These are phyloP conservation scores for Microcyclospora pomicola DNA, from an alignment of 2,329 filamentous ascomycete species.

Conservation along the genomic window DNA sequence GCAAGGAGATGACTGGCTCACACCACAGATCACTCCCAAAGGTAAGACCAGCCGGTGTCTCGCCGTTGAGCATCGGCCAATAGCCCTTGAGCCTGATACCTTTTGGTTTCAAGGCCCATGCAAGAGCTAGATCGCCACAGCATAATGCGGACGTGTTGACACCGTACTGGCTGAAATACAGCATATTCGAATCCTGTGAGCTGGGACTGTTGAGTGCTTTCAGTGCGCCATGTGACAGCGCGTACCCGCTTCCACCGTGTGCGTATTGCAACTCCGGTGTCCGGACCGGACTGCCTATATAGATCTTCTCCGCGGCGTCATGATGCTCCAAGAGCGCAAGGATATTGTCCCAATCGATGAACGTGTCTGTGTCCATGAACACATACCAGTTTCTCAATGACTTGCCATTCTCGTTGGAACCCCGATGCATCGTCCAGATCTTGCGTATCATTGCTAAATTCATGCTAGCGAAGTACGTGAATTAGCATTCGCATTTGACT, in stretches of 20 bases:
- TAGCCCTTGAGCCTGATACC: slow-evolving; percentile 31
- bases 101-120: slow-evolving; percentile 30
- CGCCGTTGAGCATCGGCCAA: slow-evolving; percentile 33
- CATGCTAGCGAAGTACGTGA: background rate
- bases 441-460: slow-evolving; percentile 34
- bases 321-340: slow-evolving; percentile 34
- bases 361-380: slow-evolving; percentile 39
- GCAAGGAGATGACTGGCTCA: slow-evolving; percentile 34
- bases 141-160: slow-evolving; percentile 31
- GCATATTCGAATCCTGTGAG: slow-evolving; percentile 15
- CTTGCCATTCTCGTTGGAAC: slow-evolving; percentile 23
- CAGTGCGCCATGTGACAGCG: slow-evolving; percentile 31
- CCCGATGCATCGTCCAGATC: slow-evolving; percentile 24
- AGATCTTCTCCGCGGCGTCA: slow-evolving; percentile 27
- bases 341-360: slow-evolving; percentile 24
- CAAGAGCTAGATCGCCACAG: slow-evolving; percentile 36
- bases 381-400: slow-evolving; percentile 32
- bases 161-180: slow-evolving; percentile 20
- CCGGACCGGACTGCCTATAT: slow-evolving; percentile 35
- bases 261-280: slow-evolving; percentile 27
- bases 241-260: slow-evolving; percentile 35
- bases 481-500: background rate
- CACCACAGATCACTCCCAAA: slow-evolving; percentile 35
- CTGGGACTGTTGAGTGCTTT: slow-evolving; percentile 22
- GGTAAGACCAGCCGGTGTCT: slow-evolving; percentile 34